phyloP scores from a whole-genome alignment of 2,329 filamentous ascomycete genomes.

The Ascochyta viciae-villosae region DNA sequence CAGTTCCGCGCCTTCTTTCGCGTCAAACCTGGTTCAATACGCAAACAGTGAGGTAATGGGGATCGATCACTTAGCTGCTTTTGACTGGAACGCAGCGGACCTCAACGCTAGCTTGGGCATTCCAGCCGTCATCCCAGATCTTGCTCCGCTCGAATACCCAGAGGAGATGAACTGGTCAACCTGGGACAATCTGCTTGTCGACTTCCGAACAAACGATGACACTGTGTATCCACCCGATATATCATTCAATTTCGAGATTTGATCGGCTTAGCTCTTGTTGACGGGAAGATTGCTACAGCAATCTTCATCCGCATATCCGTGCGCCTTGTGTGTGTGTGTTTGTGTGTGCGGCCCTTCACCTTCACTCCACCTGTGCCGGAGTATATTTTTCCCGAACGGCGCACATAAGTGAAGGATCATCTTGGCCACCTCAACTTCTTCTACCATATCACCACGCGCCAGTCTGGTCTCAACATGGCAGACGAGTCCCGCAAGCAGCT shows the following conservation, averaged over 20 bases:
- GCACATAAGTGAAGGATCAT: neutral
- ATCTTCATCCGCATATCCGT: too few species aligned
- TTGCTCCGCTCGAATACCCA: constrained; percentile 16
- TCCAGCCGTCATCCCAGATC: constrained; percentile 5
- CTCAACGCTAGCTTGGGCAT: constrained; percentile 20
- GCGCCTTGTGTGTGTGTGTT: neutral
- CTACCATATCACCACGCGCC: neutral
- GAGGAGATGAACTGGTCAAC: constrained; percentile 38
- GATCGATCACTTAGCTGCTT: neutral
- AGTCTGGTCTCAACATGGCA: neutral
- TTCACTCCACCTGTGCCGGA: neutral
- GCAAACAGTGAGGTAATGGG: neutral
- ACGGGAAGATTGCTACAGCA: too few species aligned
- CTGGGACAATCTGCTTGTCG: constrained; percentile 39
- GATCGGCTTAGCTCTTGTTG: neutral
- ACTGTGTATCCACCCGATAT: neutral
- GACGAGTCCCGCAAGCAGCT: neutral
- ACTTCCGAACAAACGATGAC: constrained; percentile 25
- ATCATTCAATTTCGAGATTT: neutral
- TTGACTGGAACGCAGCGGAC: constrained; percentile 25
- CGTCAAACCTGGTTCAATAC: neutral
- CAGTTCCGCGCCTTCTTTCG: too few species aligned
- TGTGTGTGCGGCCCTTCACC: too few species aligned
- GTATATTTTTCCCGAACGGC: neutral
- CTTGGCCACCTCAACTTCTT: neutral